These are phyloP conservation scores for Zizania palustris DNA, from an alignment of 202 grass and related monocot species.

Conservation along the genomic window DNA sequence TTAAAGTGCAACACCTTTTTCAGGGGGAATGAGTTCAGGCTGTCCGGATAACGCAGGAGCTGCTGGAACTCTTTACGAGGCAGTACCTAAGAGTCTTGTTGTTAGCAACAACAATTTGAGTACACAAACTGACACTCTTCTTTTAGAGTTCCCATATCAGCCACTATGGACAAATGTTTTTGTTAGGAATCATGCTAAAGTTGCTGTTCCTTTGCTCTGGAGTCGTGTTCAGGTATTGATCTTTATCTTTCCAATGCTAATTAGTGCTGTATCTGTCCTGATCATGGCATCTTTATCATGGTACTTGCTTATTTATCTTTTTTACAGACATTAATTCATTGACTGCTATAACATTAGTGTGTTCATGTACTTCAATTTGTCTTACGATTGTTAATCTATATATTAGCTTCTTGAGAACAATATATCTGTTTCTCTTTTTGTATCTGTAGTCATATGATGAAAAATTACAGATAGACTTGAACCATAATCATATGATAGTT, in stretches of 20 bases:
- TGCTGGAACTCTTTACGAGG: constrained; percentile 98
- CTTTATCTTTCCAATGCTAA: constrained; percentile 31
- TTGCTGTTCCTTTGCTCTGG: constrained; percentile 94
- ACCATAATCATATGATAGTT: not conserved
- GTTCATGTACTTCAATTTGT: constrained; percentile 25
- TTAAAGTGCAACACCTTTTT: constrained; percentile 34
- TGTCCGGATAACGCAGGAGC: constrained; percentile 96
- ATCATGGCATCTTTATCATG: constrained; percentile 17
- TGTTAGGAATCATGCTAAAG: constrained; percentile 89
- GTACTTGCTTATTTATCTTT: constrained; percentile 9
- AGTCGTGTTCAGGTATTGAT: constrained; percentile 93
- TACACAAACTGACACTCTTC: constrained; percentile 97
- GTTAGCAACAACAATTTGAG: constrained; percentile 96
- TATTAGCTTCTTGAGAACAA: not conserved
- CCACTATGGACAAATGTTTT: constrained; percentile 99
- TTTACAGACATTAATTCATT: constrained; percentile 4
- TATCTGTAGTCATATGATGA: constrained; percentile 1
- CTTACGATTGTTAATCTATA: constrained; percentile 26
- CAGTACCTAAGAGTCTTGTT: constrained; percentile 91
- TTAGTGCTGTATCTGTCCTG: constrained; percentile 12
- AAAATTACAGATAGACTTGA: not conserved
- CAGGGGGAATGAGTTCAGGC: constrained; percentile 82
- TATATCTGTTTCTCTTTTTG: constrained; percentile 10
- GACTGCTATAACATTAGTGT: constrained; percentile 7
- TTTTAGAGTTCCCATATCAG: constrained; percentile 96